Base-by-base conservation (phyloP, 345 rosid genomes). In the Aegle marmelos region DNA sequence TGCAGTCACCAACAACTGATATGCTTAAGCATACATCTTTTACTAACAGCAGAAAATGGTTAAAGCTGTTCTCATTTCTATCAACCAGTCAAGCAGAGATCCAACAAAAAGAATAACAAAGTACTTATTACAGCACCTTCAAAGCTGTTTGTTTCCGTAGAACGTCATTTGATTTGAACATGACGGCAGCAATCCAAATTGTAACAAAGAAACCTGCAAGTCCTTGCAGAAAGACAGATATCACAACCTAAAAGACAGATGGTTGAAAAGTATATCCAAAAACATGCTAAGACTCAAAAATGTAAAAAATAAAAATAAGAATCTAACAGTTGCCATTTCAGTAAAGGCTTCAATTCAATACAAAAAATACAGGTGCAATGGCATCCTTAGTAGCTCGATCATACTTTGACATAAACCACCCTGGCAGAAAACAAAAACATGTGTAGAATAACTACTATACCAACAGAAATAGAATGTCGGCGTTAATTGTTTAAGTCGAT, bases 141-240 rank as follows among this genome's bases (percentile, higher is more conserved):
- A 97, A 87, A 76, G 99, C 94, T 9, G 98, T 94, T 87, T 97
- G 98, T 85, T 97, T 97, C 83, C 91, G 85, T 64, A 97, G 84
- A 80, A 94, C 91, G 83, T 94, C 98, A 88, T 97, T 97, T 13
- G 99, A 97, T 89, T 97, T 97, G 90, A 89, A 97, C 97, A 97
- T 87, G 80, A 97, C 95, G 76, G 92, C 95, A 61, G 98, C 94
- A 87, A 94, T 93, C 98, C 99, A 94, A 78, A 97, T 93, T 21
- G 98, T 91, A 67, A 93, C 95, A 86, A 97, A 97, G 93, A 97
- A 94, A 41, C 99, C 98, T 94, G 92, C 54, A 80, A 83, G 57
- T 53, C 75, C 84, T 68, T 74, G 59, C 36, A 84, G 54, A 76
- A 78, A 70, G 69, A 77, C 34, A 67, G 72, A 77, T 33, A 76